Percentiles rank a stretch among this genome's conserved stretches.
Conservation (phyloP, 2,329 filamentous ascomycete species). For the Talaromyces sp. region DNA sequence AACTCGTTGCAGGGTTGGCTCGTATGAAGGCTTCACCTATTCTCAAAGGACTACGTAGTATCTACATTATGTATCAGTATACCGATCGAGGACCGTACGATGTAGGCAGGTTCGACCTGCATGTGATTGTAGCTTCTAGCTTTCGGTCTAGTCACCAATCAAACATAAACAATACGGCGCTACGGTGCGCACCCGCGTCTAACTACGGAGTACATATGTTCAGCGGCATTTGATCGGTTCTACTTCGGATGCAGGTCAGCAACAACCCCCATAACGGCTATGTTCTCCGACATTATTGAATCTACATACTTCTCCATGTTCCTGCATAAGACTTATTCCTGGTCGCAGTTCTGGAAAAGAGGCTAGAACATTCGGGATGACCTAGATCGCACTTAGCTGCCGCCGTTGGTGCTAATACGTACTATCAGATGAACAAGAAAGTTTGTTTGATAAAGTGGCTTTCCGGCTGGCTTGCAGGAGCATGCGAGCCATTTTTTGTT, state of each 20-base stretch:
- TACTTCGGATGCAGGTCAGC: background rate
- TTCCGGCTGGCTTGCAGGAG: background rate
- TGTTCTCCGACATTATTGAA: background rate
- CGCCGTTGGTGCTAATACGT: background rate
- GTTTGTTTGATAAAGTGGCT: background rate
- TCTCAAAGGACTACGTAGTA: background rate
- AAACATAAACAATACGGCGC: background rate
- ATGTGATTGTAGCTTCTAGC: background rate
- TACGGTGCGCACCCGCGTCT: background rate
- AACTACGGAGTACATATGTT: too few species aligned
- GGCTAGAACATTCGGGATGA: background rate
- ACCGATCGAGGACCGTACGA: background rate
- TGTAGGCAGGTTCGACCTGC: background rate
- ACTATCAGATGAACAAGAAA: background rate
- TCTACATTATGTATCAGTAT: too few species aligned
- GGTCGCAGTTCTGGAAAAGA: too few species aligned
- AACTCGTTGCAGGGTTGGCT: background rate
- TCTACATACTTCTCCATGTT: background rate
- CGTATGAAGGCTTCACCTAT: background rate
- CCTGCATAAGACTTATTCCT: background rate
- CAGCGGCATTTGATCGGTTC: constrained; percentile 1
- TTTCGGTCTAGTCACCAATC: background rate
- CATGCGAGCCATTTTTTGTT: background rate
- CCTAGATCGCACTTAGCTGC: background rate
- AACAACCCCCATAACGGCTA: background rate